Conservation (phyloP, 495 filamentous ascomycete genomes). For the Jackrogersella minutella region DNA sequence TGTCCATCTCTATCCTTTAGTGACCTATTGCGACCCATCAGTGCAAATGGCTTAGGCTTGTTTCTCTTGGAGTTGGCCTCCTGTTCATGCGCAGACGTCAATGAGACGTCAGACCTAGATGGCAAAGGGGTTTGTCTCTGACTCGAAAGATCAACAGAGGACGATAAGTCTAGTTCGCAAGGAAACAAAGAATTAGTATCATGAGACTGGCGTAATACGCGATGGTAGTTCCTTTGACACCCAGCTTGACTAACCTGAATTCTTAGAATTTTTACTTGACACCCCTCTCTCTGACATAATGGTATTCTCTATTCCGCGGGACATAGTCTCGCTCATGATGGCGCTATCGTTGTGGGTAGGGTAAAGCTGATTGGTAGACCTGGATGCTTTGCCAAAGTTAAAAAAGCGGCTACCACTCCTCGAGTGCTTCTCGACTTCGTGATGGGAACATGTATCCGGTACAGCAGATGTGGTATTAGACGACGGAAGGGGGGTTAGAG, state of each 20-base stretch:
- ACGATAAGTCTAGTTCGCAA: conserved; percentile 49
- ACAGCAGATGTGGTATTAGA: conserved; percentile 20
- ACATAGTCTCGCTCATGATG: conserved; percentile 53
- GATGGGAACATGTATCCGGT: conserved; percentile 24
- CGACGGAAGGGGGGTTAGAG: conserved; percentile 35
- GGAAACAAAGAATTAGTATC: conserved; percentile 33
- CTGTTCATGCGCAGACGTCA: conserved; percentile 51
- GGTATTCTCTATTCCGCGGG: conserved; percentile 52
- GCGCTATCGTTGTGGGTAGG: conserved; percentile 46
- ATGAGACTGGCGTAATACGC: conserved; percentile 22
- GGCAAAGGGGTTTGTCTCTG: conserved; percentile 49
- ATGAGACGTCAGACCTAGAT: conserved; percentile 55
- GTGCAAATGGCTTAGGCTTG: conserved; percentile 64
- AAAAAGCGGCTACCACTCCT: conserved; percentile 51
- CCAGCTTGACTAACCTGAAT: conserved; percentile 52
- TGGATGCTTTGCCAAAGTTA: conserved; percentile 54
- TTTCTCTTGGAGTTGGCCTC: conserved; percentile 51
- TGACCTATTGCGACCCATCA: conserved; percentile 74
- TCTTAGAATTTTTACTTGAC: conserved; percentile 54
- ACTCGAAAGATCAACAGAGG: conserved; percentile 45
- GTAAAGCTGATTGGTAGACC: conserved; percentile 49
- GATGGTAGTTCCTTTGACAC: conserved; percentile 20
- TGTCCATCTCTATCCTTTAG: conserved; percentile 62
- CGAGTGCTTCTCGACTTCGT: conserved; percentile 40
- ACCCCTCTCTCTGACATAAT: conserved; percentile 41